Evolutionary conservation across 371 early-diverging fungal genomes (phyloP), one percentile per base, ranked within the genome.

Genomic region (Mortierella sp.): DNA sequence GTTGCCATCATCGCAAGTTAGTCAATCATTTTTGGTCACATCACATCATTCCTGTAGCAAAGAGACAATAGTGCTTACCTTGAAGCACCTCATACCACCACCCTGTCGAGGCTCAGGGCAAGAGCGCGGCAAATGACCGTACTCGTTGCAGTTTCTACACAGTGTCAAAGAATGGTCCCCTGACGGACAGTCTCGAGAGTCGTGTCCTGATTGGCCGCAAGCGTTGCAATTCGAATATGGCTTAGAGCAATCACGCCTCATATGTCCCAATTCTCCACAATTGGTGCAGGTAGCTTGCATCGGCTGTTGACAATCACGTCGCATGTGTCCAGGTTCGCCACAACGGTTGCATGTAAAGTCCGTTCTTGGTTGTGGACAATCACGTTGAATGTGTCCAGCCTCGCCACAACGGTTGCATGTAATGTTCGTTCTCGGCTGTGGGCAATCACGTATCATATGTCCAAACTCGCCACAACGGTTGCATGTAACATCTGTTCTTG

Each of bases 271-370:
- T 64, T 85, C 67, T 40, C 81, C 79, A 74, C 93, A 92, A 60
- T 84, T 89, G 83, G 87, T 88, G 82, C 92, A 92, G 28, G 68
- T 39, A 29, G 63, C 58, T 50, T 40, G 52, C 58, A n/a, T 58
- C 49, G 67, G 73, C 43, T 83, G 68, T 34, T 67, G 31, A 76
- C 86, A 87, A 28, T 84, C 82, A 17, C 82, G 64, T 46, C 80
- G 68, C 47, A 83, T 78, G 60, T 91, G 91, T 29, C 90, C 91
- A 45, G 63, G 22, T 64, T 85, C 67, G 44, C 81, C 79, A 74
- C 93, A 92, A 60, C 84, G 90, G 83, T 87, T 88, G 82, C 92
- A 92, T 24, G 68, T 39, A 29, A 79, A 60, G 27, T 64, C 63
- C 6, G 50, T 45, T 12, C 65, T 59, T 29, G 68, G 57, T 45